A percentile compares a stretch with the other conserved stretches of the same genome.
Conservation (phyloP, 2,329 filamentous ascomycete species). For the Xylariales sp. region DNA sequence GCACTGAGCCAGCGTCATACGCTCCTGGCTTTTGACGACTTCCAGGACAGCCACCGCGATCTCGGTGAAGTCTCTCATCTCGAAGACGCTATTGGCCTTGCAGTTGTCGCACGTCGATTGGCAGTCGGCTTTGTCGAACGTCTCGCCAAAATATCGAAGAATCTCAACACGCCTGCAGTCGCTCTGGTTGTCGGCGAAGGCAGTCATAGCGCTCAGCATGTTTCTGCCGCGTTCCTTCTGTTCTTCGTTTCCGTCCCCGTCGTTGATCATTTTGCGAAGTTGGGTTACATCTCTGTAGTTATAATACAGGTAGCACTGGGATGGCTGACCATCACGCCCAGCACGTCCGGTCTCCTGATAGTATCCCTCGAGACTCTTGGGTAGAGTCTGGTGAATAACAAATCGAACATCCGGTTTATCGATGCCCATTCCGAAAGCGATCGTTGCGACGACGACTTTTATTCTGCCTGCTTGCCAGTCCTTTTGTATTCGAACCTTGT, state of each 20-base stretch:
- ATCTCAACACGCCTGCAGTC: conserved; percentile 88
- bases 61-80: conserved; percentile 70
- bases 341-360: conserved; percentile 97
- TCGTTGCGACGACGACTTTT: conserved; percentile 94
- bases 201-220: conserved; percentile 80
- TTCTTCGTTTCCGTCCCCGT: conserved; percentile 69
- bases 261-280: conserved; percentile 75
- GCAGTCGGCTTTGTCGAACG: conserved; percentile 69
- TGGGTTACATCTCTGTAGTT: conserved; percentile 70
- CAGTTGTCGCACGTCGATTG: conserved; percentile 84
- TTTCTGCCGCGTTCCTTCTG: conserved; percentile 80
- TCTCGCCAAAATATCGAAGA: conserved; percentile 89
- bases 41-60: conserved; percentile 67
- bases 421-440: conserved; percentile 99
- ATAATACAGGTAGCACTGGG: conserved; percentile 88
- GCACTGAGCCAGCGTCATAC: conserved; percentile 72
- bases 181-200: conserved; percentile 83
- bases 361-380: conserved; percentile 94
- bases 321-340: conserved; percentile 81
- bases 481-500: conserved; percentile 68
- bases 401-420: conserved; percentile 96
- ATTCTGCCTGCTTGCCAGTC: conserved; percentile 76
- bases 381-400: conserved; percentile 87
- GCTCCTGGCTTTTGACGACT: conserved; percentile 57
- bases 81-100: conserved; percentile 64